phyloP scores from a whole-genome alignment of 768 basidiomycete species.

The Kwoniella sp. region DNA sequence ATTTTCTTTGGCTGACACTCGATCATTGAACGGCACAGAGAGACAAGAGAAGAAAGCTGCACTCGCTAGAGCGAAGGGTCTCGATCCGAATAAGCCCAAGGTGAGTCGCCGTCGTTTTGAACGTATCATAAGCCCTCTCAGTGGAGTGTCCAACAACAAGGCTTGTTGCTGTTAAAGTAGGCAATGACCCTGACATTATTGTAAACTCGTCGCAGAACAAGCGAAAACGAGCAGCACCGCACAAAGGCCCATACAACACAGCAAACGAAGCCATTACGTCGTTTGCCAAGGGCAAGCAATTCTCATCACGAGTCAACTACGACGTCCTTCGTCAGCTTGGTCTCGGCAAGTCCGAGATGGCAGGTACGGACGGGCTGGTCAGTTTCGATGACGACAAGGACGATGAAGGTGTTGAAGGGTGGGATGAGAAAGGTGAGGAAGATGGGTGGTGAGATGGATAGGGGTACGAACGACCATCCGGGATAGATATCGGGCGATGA shows the following conservation, averaged over 20 bases:
- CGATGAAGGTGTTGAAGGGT: slow-evolving; percentile 13
- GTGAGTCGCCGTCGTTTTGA: slow-evolving; percentile 25
- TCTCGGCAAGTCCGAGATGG: slow-evolving; percentile 6
- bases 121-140: not conserved
- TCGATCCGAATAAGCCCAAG: slow-evolving; percentile 43
- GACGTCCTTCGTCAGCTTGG: slow-evolving; percentile 30
- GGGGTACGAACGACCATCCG: too few species aligned
- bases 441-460: not conserved
- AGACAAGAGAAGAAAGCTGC: slow-evolving; percentile 31
- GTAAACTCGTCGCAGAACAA: slow-evolving; percentile 22
- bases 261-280: slow-evolving; percentile 39
- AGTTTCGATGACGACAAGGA: slow-evolving; percentile 35
- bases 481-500: too few species aligned
- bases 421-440: slow-evolving; percentile 23
- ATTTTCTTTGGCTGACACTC: too few species aligned
- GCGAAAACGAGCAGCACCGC: slow-evolving; percentile 33
- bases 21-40: too few species aligned
- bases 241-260: slow-evolving; percentile 36
- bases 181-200: not conserved
- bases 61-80: slow-evolving; percentile 31
- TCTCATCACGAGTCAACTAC: slow-evolving; percentile 46
- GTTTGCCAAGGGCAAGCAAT: slow-evolving; percentile 41
- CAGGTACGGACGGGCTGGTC: slow-evolving; percentile 21
- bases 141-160: too few species aligned
- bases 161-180: too few species aligned